These are phyloP conservation scores for Aureobasidium pullulans DNA, from an alignment of 2,329 filamentous ascomycete species.

Conservation along the genomic window DNA sequence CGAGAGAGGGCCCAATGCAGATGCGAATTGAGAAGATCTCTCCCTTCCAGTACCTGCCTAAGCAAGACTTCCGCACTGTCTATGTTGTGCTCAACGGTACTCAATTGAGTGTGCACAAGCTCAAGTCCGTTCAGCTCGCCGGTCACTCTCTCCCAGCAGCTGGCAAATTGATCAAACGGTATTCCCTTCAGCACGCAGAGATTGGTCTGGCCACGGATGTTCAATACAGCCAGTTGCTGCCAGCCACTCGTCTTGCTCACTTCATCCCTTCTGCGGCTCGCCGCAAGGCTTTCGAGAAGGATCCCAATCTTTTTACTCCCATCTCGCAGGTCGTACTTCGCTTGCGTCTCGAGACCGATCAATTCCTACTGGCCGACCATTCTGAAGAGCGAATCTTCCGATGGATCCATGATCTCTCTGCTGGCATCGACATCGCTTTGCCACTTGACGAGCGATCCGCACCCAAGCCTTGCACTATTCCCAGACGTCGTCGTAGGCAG, in stretches of 20 bases:
- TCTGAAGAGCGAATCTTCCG: constrained; percentile 58
- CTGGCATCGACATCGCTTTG: constrained; percentile 64
- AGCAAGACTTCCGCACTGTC: constrained; percentile 33
- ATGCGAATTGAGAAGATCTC: constrained; percentile 28
- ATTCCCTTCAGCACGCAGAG: constrained; percentile 67
- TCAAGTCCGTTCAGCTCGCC: constrained; percentile 42
- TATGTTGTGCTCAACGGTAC: constrained; percentile 62
- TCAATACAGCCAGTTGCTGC: constrained; percentile 46
- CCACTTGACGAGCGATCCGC: constrained; percentile 60
- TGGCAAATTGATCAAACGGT: constrained; percentile 56
- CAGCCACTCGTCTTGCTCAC: constrained; percentile 39
- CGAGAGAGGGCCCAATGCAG: constrained; percentile 24
- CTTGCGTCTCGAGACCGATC: constrained; percentile 65
- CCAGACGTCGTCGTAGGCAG: constrained; percentile 31
- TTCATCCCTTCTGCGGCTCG: constrained; percentile 35
- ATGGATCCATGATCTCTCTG: constrained; percentile 62
- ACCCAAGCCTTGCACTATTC: constrained; percentile 40
- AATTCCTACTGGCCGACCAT: constrained; percentile 62
- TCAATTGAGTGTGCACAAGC: constrained; percentile 56
- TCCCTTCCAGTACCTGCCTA: constrained; percentile 23
- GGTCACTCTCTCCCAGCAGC: constrained; percentile 31
- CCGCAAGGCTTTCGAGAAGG: constrained; percentile 35
- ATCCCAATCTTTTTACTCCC: constrained; percentile 39
- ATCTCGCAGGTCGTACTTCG: constrained; percentile 56
- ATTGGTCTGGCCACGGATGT: constrained; percentile 68